phyloP scores from a whole-genome alignment of 1,139 yeast genomes.

The Sugiyamaella pinicola region DNA sequence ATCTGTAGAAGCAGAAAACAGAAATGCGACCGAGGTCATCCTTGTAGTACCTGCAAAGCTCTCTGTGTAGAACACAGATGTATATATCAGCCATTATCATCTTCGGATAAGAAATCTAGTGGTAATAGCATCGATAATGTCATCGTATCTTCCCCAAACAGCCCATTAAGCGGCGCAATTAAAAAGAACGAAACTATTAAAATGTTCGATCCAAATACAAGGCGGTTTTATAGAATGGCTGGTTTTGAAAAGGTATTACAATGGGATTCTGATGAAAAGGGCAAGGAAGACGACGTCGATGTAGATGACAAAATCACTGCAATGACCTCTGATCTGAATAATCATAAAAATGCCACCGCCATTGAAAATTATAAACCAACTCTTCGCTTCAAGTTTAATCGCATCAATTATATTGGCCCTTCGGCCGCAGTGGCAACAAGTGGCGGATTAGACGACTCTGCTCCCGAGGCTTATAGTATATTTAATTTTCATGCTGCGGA shows the following conservation, averaged over 20 bases:
- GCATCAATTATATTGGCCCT: slow-evolving; percentile 24
- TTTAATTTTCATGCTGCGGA: slow-evolving; percentile 20
- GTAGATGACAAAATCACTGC: too few species aligned
- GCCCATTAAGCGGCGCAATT: slow-evolving; percentile 5
- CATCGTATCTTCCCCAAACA: neutral
- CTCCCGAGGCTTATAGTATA: slow-evolving; percentile 22
- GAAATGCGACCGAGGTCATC: slow-evolving; percentile 33
- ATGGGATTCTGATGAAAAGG: neutral
- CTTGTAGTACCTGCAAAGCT: slow-evolving; percentile 32
- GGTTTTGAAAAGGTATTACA: neutral
- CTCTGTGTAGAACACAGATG: slow-evolving; percentile 27
- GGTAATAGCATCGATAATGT: neutral
- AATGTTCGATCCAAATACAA: slow-evolving; percentile 10
- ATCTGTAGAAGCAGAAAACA: slow-evolving; percentile 33
- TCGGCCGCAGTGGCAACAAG: slow-evolving; percentile 20
- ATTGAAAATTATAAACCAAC: slow-evolving; percentile 11
- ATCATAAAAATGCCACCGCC: neutral
- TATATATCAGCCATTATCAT: slow-evolving; percentile 24
- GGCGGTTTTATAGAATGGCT: slow-evolving; percentile 10
- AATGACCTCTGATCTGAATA: too few species aligned
- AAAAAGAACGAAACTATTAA: slow-evolving; percentile 11
- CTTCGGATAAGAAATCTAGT: neutral
- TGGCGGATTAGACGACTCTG: slow-evolving; percentile 20
- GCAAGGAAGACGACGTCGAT: neutral
- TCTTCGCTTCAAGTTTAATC: slow-evolving; percentile 19